phyloP scores from a whole-genome alignment of 1,139 yeast genomes.

The Kurtzmaniella quercitrusa region DNA sequence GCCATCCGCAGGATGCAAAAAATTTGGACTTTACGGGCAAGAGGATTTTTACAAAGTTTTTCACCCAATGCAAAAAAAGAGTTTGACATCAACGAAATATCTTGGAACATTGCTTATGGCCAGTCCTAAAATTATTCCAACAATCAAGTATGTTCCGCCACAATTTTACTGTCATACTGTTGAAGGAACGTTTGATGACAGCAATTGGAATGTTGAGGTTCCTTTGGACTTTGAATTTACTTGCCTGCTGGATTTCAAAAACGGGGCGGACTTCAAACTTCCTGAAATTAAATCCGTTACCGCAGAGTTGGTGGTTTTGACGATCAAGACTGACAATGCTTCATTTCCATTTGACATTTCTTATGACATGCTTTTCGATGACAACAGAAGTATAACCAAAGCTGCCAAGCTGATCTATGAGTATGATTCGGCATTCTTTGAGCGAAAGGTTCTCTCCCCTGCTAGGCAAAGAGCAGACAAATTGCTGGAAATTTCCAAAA shows the following conservation, averaged over 20 bases:
- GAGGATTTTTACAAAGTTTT: constrained; percentile 10
- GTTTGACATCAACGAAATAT: constrained; percentile 11
- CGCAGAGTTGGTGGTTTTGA: constrained; percentile 31
- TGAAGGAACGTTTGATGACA: background rate
- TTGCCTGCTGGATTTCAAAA: constrained; percentile 1
- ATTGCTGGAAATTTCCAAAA: constrained; percentile 17
- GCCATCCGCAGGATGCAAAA: constrained; percentile 7
- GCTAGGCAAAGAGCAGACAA: constrained; percentile 19
- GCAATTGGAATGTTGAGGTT: constrained; percentile 6
- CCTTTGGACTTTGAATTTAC: constrained; percentile 7
- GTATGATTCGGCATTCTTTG: constrained; percentile 24
- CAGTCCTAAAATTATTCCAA: constrained; percentile 26
- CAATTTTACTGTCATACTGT: constrained; percentile 9
- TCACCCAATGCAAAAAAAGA: constrained; percentile 14
- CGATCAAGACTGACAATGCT: constrained; percentile 27
- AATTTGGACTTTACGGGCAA: constrained; percentile 2
- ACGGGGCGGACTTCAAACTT: constrained; percentile 8
- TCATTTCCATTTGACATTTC: constrained; percentile 40
- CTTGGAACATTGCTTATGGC: constrained; percentile 19
- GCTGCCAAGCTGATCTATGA: constrained; percentile 9
- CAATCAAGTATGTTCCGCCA: constrained; percentile 13
- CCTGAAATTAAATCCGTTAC: constrained; percentile 30
- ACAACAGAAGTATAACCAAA: constrained; percentile 10
- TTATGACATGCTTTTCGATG: constrained; percentile 33
- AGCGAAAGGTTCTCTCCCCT: constrained; percentile 19